Evolutionary conservation across 176 grass and related monocot genomes (phyloP).

Genomic region (Avena atlantica): DNA sequence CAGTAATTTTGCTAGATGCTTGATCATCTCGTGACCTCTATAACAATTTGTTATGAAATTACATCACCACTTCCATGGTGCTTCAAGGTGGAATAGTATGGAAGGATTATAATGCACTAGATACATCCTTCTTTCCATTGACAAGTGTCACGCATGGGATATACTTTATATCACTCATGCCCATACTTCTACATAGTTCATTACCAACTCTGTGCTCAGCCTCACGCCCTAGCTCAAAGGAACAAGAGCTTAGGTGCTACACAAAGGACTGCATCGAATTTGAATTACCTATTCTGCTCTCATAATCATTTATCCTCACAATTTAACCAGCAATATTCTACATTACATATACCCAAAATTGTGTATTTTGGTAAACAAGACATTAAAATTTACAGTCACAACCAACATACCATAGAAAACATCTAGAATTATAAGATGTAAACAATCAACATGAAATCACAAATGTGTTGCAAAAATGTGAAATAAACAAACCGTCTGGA

Average conservation of each 20-base stretch:
- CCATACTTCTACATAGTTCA: background rate
- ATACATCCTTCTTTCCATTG: background rate
- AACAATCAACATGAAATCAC: background rate
- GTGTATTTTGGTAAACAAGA: background rate
- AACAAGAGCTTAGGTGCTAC: background rate
- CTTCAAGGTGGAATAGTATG: background rate
- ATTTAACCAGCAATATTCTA: background rate
- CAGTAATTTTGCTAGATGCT: too few species aligned
- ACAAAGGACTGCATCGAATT: background rate
- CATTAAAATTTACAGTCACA: too few species aligned
- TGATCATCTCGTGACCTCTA: background rate
- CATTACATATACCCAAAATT: background rate
- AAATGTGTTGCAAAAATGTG: background rate
- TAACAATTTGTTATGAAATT: background rate
- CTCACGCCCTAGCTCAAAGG: background rate
- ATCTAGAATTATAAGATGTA: too few species aligned
- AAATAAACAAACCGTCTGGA: background rate
- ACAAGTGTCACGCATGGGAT: background rate
- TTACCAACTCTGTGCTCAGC: background rate
- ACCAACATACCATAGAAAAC: too few species aligned
- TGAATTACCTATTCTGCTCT: background rate
- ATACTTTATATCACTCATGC: background rate
- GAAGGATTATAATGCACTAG: background rate
- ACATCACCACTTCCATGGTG: background rate
- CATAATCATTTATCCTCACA: background rate